These are phyloP conservation scores for Fusarium sp. DNA, from an alignment of 2,329 filamentous ascomycete genomes.

Conservation along the genomic window DNA sequence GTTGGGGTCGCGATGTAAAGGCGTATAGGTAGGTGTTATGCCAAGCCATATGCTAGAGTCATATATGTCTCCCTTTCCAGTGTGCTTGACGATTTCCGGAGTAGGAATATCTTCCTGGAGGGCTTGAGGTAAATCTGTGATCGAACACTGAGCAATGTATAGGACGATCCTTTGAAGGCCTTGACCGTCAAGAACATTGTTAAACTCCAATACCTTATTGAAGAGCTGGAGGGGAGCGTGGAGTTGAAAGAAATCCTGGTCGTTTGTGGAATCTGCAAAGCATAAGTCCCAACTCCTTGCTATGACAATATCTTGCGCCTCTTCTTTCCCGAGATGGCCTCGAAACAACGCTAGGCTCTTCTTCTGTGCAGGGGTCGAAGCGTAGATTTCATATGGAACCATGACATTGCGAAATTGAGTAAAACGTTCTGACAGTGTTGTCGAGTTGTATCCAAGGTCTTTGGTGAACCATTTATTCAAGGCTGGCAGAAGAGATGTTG, in stretches of 20 bases:
- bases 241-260: constrained; percentile 64
- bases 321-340: constrained; percentile 43
- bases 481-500: constrained; percentile 59
- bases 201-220: constrained; percentile 65
- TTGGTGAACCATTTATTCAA: constrained; percentile 68
- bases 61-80: constrained; percentile 87
- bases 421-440: constrained; percentile 47
- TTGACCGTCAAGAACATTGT: constrained; percentile 43
- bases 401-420: constrained; percentile 46
- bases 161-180: constrained; percentile 58
- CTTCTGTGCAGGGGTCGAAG: constrained; percentile 28
- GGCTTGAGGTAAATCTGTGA: constrained; percentile 72
- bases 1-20: constrained; percentile 92
- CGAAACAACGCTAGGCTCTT: constrained; percentile 43
- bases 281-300: constrained; percentile 48
- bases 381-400: constrained; percentile 56
- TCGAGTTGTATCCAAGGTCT: constrained; percentile 2
- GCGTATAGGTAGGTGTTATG: constrained; percentile 85
- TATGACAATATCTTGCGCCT: constrained; percentile 47
- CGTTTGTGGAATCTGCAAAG: constrained; percentile 32
- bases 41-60: constrained; percentile 90
- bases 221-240: constrained; percentile 73
- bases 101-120: constrained; percentile 75
- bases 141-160: constrained; percentile 86
- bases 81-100: constrained; percentile 70